phyloP scores from a whole-genome alignment of 306 rosid genomes.

The Citrullus mucosospermus region DNA sequence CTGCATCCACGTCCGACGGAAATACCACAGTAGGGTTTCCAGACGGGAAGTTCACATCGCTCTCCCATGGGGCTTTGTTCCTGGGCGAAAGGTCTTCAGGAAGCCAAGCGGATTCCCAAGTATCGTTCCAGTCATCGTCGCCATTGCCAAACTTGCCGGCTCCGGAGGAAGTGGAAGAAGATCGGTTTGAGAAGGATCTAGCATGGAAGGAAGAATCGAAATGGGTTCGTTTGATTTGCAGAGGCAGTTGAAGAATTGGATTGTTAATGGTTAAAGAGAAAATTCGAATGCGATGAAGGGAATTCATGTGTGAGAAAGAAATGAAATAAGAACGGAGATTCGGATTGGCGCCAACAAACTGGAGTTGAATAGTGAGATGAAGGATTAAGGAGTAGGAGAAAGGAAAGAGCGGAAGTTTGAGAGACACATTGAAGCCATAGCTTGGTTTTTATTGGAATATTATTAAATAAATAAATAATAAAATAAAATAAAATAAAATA shows the following conservation, averaged over 20 bases:
- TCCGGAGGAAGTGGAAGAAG: constrained; percentile 11
- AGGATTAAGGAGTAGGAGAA: too few relatives aligned
- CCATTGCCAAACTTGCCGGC: constrained; percentile 21
- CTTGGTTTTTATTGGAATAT: too few relatives aligned
- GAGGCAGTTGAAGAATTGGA: constrained; percentile 10
- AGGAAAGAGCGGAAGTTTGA: too few relatives aligned
- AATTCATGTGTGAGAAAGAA: constrained; percentile 23
- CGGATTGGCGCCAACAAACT: not conserved
- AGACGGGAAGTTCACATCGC: constrained; percentile 49
- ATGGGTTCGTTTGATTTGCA: not conserved
- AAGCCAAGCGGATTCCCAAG: constrained; percentile 94
- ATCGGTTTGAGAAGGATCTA: constrained; percentile 9
- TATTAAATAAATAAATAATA: too few relatives aligned
- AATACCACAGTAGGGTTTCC: constrained; percentile 19
- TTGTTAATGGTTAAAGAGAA: not conserved
- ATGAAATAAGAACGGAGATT: not conserved
- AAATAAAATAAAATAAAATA: too few relatives aligned
- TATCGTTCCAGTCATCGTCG: constrained; percentile 81
- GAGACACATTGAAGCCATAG: too few relatives aligned
- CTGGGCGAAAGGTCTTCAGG: constrained; percentile 61
- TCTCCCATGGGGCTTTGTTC: constrained; percentile 68
- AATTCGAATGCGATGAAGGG: constrained; percentile 23
- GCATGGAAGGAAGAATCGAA: not conserved
- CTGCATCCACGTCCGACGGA: constrained; percentile 39
- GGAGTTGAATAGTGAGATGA: not conserved